Evolutionary conservation across 106 monocot genomes (phyloP), one percentile per base, ranked within the genome.

Genomic region (Dioscorea zingiberensis): DNA sequence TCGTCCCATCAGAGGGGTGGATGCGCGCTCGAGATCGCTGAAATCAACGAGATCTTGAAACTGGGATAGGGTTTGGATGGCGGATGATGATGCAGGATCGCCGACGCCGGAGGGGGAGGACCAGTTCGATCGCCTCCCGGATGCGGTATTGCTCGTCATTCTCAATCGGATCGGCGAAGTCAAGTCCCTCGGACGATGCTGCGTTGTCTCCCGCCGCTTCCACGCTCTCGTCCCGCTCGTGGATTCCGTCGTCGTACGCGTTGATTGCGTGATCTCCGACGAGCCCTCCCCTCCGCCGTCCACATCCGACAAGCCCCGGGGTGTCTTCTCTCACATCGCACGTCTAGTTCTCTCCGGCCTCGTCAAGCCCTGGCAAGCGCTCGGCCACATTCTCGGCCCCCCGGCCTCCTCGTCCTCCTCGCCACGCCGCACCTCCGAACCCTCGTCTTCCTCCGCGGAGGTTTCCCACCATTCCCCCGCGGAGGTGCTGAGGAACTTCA

Each of bases 201-300:
- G 64, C 74, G 76, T 70, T 58, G 82, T 91, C 55, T 91, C 85
- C 16, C 82, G 80, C 59, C 82, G 94, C 13, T 87, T 91, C 72
- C 84, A 76, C 54, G 21, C 51, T 25, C 80, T 91, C 21, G 80
- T 81, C 48, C 76, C 80, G 24, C 87, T 81, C 56, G 82, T 80
- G 59, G 84, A 83, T 69, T 58, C 68, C 70, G 87, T 94, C 70
- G 55, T 85, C 67, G 85, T 94, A 59, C 79, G 73, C 60, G 78
- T 91, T 30, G 94, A 91, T 69, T 83, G 87, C 78, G 94, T 94
- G 63, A 75, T 87, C 80, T 74, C 85, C 46, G 85, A 84, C 69
- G 76, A 81, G 27, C 74, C 61, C 25, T 44, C 70, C n/a, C 12
- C 59, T 2, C 15, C 62, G 3, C 18, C 26, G 5, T 45, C 49